Conservation (phyloP, 805 yeast genomes). For the Candida quercuum region DNA sequence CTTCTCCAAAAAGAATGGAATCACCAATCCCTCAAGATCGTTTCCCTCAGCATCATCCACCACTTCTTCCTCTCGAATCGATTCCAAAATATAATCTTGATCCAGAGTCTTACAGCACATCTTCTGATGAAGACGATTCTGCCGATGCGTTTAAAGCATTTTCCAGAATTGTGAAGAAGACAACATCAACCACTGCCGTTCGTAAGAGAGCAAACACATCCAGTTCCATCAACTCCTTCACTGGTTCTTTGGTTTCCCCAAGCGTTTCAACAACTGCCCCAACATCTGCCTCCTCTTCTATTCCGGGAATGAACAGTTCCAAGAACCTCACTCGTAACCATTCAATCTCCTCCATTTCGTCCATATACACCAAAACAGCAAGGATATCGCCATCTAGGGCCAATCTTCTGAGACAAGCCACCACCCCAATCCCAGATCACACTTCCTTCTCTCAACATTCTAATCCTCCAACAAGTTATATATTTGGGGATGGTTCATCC, state of each 20-base stretch:
- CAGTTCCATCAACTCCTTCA: slow-evolving; percentile 15
- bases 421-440: slow-evolving; percentile 15
- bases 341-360: slow-evolving; percentile 19
- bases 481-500: slow-evolving; percentile 13
- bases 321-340: slow-evolving; percentile 16
- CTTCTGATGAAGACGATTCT: slow-evolving; percentile 12
- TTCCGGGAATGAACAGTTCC: no score
- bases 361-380: slow-evolving; percentile 9
- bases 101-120: slow-evolving; percentile 9
- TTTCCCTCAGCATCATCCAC: slow-evolving; percentile 1
- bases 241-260: slow-evolving; percentile 1
- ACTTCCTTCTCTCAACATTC: background rate
- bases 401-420: slow-evolving; percentile 14
- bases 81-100: slow-evolving; percentile 8
- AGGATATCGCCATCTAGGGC: slow-evolving; percentile 20
- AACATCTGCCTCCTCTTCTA: slow-evolving; percentile 4
- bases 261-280: slow-evolving; percentile 8
- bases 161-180: slow-evolving; percentile 15
- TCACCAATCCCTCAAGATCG: slow-evolving; percentile 11
- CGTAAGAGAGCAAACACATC: slow-evolving; percentile 24
- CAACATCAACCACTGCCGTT: slow-evolving; percentile 1
- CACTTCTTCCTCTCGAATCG: background rate
- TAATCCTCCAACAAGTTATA: slow-evolving; percentile 7
- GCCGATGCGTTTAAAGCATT: slow-evolving; percentile 22
- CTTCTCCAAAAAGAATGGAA: slow-evolving; percentile 22